Percentiles rank a stretch among this genome's conserved stretches.
phyloP scores from a whole-genome alignment of 176 grass and related monocot genomes.

The Saccharum spontaneum region DNA sequence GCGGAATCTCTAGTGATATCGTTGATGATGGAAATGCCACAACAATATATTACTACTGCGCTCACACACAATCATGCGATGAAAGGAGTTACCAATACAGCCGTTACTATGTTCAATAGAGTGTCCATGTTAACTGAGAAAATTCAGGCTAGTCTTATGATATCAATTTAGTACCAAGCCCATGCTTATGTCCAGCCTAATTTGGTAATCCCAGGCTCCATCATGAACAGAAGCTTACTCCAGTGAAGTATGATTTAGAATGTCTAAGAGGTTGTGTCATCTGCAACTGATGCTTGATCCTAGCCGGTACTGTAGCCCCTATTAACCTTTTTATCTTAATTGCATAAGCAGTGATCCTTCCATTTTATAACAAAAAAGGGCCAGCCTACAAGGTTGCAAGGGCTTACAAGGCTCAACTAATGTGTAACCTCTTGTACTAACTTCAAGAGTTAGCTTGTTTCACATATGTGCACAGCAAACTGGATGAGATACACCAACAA shows the following conservation, averaged over 20 bases:
- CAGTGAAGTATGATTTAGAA: conserved; percentile 5
- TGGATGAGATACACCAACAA: background rate
- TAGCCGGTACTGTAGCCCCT: background rate
- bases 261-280: background rate
- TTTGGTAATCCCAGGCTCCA: conserved; percentile 24
- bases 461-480: conserved; percentile 16
- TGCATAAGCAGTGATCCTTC: background rate
- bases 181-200: conserved; percentile 1
- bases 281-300: background rate
- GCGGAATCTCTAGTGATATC: background rate
- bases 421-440: conserved; percentile 19
- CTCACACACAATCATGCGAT: background rate
- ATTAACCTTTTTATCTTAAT: background rate
- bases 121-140: background rate
- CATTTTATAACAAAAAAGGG: background rate
- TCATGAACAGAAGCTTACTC: conserved; percentile 30
- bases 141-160: background rate
- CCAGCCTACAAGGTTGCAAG: background rate
- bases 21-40: conserved; percentile 10
- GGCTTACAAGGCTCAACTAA: conserved; percentile 5
- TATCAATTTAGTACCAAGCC: conserved; percentile 7
- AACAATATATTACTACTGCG: background rate
- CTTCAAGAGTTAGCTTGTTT: conserved; percentile 11
- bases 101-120: background rate
- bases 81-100: background rate